These are phyloP conservation scores for Naganishia vaughanmartiniae DNA, from an alignment of 768 basidiomycete species.

Conservation along the genomic window DNA sequence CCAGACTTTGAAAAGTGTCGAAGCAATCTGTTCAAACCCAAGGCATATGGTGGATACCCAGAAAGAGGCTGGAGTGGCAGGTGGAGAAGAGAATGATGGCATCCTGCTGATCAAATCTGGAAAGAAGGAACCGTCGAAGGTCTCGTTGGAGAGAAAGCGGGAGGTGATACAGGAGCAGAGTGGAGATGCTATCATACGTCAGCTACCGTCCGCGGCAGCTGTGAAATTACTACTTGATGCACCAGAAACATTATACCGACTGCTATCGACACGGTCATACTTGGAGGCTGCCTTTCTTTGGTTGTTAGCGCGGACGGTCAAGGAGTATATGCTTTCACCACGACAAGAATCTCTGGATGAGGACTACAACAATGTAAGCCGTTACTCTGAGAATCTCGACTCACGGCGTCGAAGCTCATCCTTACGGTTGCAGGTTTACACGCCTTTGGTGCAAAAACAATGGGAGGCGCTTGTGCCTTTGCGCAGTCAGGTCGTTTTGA, in stretches of 20 bases:
- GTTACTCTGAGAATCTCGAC: background rate
- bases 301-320: constrained; percentile 77
- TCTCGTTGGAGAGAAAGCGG: background rate
- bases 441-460: constrained; percentile 84
- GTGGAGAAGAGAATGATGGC: constrained; percentile 28
- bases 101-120: background rate
- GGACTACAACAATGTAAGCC: background rate
- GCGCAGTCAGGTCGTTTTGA: constrained; percentile 80
- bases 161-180: background rate
- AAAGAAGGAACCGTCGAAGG: background rate
- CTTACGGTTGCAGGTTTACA: constrained; percentile 62
- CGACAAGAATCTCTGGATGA: constrained; percentile 5
- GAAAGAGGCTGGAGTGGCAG: constrained; percentile 23
- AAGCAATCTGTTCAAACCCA: constrained; percentile 40
- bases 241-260: constrained; percentile 68
- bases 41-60: background rate
- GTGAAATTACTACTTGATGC: constrained; percentile 87
- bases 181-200: constrained; percentile 30
- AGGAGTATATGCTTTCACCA: constrained; percentile 62
- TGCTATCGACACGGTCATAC: constrained; percentile 75
- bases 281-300: constrained; percentile 84
- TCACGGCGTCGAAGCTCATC: background rate
- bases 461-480: constrained; percentile 89
- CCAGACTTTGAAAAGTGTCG: constrained; percentile 37
- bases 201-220: constrained; percentile 67